phyloP scores from a whole-genome alignment of 768 basidiomycete species.

The Holtermannia corniformis region DNA sequence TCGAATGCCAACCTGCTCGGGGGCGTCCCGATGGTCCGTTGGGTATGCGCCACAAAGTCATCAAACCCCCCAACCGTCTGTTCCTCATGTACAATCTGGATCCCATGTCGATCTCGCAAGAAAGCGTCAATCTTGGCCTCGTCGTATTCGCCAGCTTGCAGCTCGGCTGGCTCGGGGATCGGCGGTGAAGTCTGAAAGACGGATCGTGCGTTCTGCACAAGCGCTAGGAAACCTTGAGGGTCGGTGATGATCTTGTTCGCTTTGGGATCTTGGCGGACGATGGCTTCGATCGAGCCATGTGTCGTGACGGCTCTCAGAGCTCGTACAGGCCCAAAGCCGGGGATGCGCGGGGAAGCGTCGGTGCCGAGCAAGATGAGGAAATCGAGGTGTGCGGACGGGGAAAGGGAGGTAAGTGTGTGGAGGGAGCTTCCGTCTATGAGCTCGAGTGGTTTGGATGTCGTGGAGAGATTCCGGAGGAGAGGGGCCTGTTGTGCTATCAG shows the following conservation, averaged over 20 bases:
- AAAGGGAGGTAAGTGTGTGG: slow-evolving; percentile 52
- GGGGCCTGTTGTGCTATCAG: slow-evolving; percentile 47
- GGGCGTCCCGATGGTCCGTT: too few species aligned
- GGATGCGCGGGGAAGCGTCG: slow-evolving; percentile 79
- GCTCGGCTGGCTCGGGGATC: slow-evolving; percentile 9
- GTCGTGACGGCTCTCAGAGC: slow-evolving; percentile 67
- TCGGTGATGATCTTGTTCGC: slow-evolving; percentile 8
- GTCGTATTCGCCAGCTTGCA: slow-evolving; percentile 2
- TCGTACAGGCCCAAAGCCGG: slow-evolving; percentile 64
- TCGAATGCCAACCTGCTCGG: too few species aligned
- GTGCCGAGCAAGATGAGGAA: slow-evolving; percentile 81
- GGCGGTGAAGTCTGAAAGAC: slow-evolving; percentile 18
- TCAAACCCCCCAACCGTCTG: too few species aligned
- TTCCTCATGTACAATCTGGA: slow-evolving; percentile 12
- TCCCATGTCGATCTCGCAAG: slow-evolving; percentile 28
- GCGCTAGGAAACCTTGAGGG: slow-evolving; percentile 18
- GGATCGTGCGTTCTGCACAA: slow-evolving; percentile 7
- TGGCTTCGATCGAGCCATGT: slow-evolving; percentile 62
- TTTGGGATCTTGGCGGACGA: slow-evolving; percentile 45
- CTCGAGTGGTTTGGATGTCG: slow-evolving; percentile 52
- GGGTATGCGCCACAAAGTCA: too few species aligned
- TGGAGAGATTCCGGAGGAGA: slow-evolving; percentile 66
- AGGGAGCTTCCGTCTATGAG: slow-evolving; percentile 58
- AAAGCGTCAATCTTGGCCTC: slow-evolving; percentile 17
- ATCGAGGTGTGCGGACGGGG: slow-evolving; percentile 59